Evolutionary conservation across 768 basidiomycete species (phyloP).

Genomic region (Gymnopilus dilepis): DNA sequence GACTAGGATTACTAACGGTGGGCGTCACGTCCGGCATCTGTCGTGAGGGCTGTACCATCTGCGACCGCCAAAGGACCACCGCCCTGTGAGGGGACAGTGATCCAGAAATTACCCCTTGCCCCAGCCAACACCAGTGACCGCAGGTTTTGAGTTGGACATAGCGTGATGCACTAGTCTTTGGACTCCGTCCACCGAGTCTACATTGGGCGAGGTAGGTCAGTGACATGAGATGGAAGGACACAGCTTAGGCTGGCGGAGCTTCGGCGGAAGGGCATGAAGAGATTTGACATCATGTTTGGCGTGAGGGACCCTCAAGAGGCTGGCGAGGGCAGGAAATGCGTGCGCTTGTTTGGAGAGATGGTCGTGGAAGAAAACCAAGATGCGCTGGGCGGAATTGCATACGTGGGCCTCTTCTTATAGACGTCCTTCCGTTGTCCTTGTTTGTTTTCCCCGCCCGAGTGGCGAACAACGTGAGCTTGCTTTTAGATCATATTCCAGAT

Average conservation of each 20-base stretch:
- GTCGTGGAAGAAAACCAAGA: conserved; percentile 6
- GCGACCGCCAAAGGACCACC: neutral
- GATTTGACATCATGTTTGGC: no score
- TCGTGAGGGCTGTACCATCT: neutral
- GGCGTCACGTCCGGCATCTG: neutral
- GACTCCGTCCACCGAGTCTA: neutral
- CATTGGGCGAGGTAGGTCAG: neutral
- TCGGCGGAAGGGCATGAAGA: no score
- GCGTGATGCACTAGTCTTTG: neutral
- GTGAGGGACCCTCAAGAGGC: no score
- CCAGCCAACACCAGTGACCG: conserved; percentile 2
- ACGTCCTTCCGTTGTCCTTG: neutral
- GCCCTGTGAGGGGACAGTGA: no score
- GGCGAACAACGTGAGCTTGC: neutral
- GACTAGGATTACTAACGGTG: neutral
- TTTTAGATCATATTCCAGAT: neutral
- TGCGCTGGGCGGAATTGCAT: neutral
- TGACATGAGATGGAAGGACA: neutral
- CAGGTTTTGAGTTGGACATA: neutral
- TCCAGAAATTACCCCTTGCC: neutral
- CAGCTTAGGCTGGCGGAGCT: neutral
- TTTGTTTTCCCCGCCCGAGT: neutral
- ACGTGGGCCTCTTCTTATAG: neutral
- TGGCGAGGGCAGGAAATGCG: no score
- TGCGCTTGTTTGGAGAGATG: neutral